Evolutionary conservation across 2,329 filamentous ascomycete genomes (phyloP).

Genomic region (Diaporthe humulicola): DNA sequence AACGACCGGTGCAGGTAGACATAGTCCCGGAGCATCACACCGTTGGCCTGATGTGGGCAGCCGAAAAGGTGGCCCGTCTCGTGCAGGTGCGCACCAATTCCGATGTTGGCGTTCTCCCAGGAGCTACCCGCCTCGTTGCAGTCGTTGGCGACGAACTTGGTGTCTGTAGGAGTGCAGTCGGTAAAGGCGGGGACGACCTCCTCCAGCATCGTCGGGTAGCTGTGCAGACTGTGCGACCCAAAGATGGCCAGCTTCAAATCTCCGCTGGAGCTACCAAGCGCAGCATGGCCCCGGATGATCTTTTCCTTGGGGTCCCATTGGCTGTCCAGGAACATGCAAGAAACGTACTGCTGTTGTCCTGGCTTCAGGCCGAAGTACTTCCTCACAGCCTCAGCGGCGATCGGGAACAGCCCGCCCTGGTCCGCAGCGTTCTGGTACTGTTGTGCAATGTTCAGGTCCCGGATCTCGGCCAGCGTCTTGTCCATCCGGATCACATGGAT

Average conservation of each 20-base stretch:
- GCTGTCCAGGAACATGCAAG: slow-evolving; percentile 86
- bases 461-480: slow-evolving; percentile 87
- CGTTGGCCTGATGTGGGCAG: slow-evolving; percentile 88
- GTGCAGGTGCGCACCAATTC: slow-evolving; percentile 92
- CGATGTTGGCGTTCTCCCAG: slow-evolving; percentile 96
- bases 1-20: slow-evolving; percentile 88
- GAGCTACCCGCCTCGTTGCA: slow-evolving; percentile 88
- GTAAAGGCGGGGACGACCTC: slow-evolving; percentile 91
- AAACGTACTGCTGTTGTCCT: slow-evolving; percentile 90
- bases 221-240: slow-evolving; percentile 91
- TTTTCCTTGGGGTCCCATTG: slow-evolving; percentile 85
- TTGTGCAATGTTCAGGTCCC: slow-evolving; percentile 82
- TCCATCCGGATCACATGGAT: slow-evolving; percentile 87
- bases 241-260: slow-evolving; percentile 88
- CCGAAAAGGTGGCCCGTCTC: slow-evolving; percentile 92
- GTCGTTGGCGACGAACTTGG: slow-evolving; percentile 84
- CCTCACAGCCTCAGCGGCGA: slow-evolving; percentile 83
- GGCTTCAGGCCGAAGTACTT: slow-evolving; percentile 80
- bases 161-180: slow-evolving; percentile 92
- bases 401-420: slow-evolving; percentile 80
- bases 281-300: slow-evolving; percentile 83
- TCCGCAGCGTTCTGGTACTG: slow-evolving; percentile 78
- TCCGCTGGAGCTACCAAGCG: slow-evolving; percentile 81
- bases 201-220: slow-evolving; percentile 89
- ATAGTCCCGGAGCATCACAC: slow-evolving; percentile 94